Evolutionary conservation across 1,284 basidiomycete genomes (phyloP), one percentile per base, ranked within the genome.

Genomic region (Hemileia vastatrix): DNA sequence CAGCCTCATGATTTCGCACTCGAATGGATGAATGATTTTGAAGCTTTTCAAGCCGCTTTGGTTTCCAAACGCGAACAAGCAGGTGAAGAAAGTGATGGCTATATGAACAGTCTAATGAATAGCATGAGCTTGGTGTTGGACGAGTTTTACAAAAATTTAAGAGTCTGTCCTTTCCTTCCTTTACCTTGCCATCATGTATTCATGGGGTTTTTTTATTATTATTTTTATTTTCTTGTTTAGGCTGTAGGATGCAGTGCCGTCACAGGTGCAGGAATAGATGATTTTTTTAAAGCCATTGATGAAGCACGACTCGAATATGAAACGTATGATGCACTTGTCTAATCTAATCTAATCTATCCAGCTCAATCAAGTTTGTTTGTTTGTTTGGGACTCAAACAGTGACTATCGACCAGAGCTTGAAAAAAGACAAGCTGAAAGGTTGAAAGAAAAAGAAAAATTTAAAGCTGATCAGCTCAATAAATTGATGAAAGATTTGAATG

Each of bases 1-100:
- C 82, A 86, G 68, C 80, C 86, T 1, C 89, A 94, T 77, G 83
- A 85, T 52, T 97, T 97, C 77, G 95, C 94, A 3, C 69, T 94
- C 44, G 90, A 95, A 66, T 99, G 95, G 95, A 98, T 98, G 94
- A 81, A 84, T 36, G 95, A 99, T 76, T 99, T 97, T 74, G 94
- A 99, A 77, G 71, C 76, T 50, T 82, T 80, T 71, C 82, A 83
- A 65, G 72, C 76, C 19, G 81, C 81, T 0, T 68, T 83, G 21
- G 57, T 71, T 43, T 67, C 67, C 3, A 73, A 76, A 5, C 70
- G 76, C 50, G 87, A 90, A 71, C 81, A 86, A 6, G 88, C 90
- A 66, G 93, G 90, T 49, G 92, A 94, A 71, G 88, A 88, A 54
- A 94, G 89, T 49, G 48, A 44, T 61, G 58, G 58, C 2, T 99